Conservation (phyloP, 257 asterid species). For the Lycium ferocissimum region DNA sequence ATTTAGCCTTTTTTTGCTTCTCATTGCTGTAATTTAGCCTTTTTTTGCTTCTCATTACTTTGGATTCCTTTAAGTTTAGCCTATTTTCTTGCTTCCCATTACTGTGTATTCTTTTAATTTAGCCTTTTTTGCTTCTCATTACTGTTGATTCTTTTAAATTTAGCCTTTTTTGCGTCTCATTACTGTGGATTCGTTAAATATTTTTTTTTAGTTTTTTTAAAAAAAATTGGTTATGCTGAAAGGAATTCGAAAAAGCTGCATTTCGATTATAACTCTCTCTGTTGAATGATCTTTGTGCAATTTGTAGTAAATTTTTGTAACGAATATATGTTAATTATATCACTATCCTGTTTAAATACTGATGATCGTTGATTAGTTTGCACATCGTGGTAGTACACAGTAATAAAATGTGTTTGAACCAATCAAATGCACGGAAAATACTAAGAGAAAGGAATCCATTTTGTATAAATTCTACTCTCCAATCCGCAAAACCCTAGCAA, state of each 20-base stretch:
- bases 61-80: no score
- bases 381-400: background rate
- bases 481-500: background rate
- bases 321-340: background rate
- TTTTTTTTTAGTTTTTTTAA: background rate
- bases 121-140: no score
- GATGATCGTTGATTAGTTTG: background rate
- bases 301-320: background rate
- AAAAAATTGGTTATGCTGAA: background rate
- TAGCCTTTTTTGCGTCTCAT: slow-evolving; percentile 36
- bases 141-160: no score
- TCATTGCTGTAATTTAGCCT: no score
- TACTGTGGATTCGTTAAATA: background rate
- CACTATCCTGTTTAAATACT: background rate
- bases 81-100: no score
- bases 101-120: no score
- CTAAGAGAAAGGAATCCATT: background rate
- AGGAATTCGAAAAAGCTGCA: background rate
- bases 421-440: background rate
- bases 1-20: no score
- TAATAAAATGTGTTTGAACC: background rate
- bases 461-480: background rate
- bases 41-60: no score
- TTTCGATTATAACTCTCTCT: background rate
- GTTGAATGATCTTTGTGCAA: background rate